phyloP scores from a whole-genome alignment of 352 stramenopile species.

The Phytophthora cajani region DNA sequence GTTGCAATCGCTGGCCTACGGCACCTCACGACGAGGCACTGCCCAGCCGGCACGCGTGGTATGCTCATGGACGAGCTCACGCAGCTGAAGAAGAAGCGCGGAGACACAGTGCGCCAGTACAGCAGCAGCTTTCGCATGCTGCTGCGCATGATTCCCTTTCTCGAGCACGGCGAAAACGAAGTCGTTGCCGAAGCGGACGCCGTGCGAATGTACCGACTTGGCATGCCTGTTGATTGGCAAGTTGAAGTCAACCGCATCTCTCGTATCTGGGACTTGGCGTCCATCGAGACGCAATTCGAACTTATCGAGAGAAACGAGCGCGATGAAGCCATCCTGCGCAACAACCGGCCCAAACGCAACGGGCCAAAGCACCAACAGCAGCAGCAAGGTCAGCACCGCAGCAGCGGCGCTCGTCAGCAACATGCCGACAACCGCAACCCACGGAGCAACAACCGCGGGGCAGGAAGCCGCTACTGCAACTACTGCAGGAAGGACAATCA shows the following conservation, averaged over 20 bases:
- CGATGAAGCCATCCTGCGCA: neutral
- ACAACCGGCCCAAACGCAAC: neutral
- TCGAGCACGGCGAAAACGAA: neutral
- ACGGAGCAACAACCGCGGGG: neutral
- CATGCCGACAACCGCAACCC: neutral
- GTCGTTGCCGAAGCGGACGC: conserved; percentile 2
- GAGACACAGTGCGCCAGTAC: neutral
- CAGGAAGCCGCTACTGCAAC: neutral
- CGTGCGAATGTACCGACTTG: neutral
- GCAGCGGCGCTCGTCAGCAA: neutral
- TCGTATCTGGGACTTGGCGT: neutral
- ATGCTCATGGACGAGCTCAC: conserved; percentile 4
- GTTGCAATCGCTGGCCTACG: neutral
- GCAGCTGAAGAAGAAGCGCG: conserved; percentile 6
- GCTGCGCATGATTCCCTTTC: conserved; percentile 5
- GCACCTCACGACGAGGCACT: conserved; percentile 9
- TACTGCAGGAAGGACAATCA: neutral
- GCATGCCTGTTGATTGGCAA: conserved; percentile 7
- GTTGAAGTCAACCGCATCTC: conserved; percentile 8
- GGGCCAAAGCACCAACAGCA: neutral
- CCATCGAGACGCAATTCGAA: neutral
- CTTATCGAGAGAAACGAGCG: neutral
- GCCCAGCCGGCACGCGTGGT: neutral
- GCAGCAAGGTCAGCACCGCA: neutral
- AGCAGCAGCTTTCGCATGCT: conserved; percentile 2